A percentile compares a stretch with the other conserved stretches of the same genome.
Evolutionary conservation across 2,329 filamentous ascomycete genomes (phyloP).

Genomic region (Sporothrix inflata): DNA sequence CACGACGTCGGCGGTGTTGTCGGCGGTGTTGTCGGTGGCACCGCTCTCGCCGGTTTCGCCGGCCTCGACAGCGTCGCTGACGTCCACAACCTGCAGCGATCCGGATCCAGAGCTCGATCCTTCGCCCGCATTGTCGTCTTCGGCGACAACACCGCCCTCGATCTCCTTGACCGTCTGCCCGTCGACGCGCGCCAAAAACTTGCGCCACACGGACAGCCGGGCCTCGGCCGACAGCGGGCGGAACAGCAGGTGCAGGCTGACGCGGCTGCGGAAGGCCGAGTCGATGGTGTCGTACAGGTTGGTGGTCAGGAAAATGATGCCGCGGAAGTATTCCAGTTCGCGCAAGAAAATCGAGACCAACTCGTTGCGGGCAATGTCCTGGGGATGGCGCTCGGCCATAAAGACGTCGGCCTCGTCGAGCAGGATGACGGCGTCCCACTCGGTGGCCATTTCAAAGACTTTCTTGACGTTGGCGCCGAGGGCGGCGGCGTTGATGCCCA

Average conservation of each 20-base stretch:
- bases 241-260: slow-evolving; percentile 54
- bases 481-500: slow-evolving; percentile 48
- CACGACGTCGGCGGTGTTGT: no score
- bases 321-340: slow-evolving; percentile 51
- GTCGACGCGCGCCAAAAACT: slow-evolving; percentile 48
- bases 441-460: slow-evolving; percentile 52
- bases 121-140: not conserved
- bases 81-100: not conserved
- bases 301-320: slow-evolving; percentile 52
- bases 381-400: slow-evolving; percentile 50
- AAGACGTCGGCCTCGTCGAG: slow-evolving; percentile 59
- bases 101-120: not conserved
- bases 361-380: slow-evolving; percentile 53
- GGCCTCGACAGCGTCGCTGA: not conserved
- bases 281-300: slow-evolving; percentile 50
- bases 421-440: slow-evolving; percentile 55
- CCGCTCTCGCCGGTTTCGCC: no score
- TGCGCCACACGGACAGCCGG: slow-evolving; percentile 49
- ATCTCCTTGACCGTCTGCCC: not conserved
- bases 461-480: slow-evolving; percentile 51
- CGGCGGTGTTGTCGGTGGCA: no score
- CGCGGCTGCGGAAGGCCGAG: slow-evolving; percentile 50
- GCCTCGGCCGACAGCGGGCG: slow-evolving; percentile 44
- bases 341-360: slow-evolving; percentile 53
- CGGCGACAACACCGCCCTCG: not conserved